Conservation (phyloP, 768 basidiomycete species). For the Pisolithus marmoratus region DNA sequence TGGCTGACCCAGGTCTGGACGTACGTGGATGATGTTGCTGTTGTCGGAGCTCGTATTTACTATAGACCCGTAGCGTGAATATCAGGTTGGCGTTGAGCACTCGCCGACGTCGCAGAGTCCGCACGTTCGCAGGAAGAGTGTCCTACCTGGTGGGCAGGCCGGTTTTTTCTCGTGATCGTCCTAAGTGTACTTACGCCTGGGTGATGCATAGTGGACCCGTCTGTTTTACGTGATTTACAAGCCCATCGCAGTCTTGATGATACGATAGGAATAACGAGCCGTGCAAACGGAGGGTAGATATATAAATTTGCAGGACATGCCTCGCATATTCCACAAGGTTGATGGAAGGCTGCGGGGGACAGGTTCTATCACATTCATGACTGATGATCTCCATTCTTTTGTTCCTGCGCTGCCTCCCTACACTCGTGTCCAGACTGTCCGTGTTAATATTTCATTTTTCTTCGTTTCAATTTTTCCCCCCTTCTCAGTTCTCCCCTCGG, state of each 20-base stretch:
- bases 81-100: slow-evolving; percentile 59
- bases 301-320: slow-evolving; percentile 9
- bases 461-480: background rate
- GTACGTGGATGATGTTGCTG: slow-evolving; percentile 42
- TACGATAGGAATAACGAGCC: slow-evolving; percentile 22
- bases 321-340: slow-evolving; percentile 12
- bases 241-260: slow-evolving; percentile 81
- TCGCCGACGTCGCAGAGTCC: slow-evolving; percentile 55
- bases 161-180: slow-evolving; percentile 2
- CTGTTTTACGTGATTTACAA: slow-evolving; percentile 82
- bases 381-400: slow-evolving; percentile 21
- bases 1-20: slow-evolving; percentile 86
- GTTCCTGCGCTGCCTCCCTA: slow-evolving; percentile 14
- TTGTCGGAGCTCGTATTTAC: slow-evolving; percentile 14
- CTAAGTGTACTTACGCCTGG: slow-evolving; percentile 10
- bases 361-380: slow-evolving; percentile 20
- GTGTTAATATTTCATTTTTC: slow-evolving; percentile 5
- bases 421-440: slow-evolving; percentile 9
- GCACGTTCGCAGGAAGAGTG: slow-evolving; percentile 92
- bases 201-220: slow-evolving; percentile 66
- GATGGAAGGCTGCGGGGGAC: slow-evolving; percentile 18
- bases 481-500: slow-evolving; percentile 2
- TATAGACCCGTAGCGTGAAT: slow-evolving; percentile 44
- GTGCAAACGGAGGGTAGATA: slow-evolving; percentile 24
- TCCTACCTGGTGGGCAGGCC: slow-evolving; percentile 65